Conservation (phyloP, 768 basidiomycete species). For the Leucogyrophana mollusca region DNA sequence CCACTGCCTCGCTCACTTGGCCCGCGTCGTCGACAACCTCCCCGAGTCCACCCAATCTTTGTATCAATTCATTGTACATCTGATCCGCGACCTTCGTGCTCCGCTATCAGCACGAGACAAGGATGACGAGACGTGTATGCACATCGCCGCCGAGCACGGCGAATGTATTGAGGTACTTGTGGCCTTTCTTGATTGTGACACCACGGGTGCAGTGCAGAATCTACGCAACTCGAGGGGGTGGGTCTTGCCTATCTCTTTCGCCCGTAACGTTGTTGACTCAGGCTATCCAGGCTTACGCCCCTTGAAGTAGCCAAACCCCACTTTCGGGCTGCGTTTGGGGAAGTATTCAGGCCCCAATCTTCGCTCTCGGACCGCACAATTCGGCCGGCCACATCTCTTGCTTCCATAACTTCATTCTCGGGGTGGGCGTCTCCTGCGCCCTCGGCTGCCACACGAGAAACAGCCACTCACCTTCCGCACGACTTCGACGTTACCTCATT, state of each 20-base stretch:
- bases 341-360: conserved; percentile 47
- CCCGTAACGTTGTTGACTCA: not conserved
- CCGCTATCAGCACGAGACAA: conserved; percentile 66
- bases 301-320: conserved; percentile 67
- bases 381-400: conserved; percentile 45
- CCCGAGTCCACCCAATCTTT: conserved; percentile 38
- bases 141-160: conserved; percentile 77
- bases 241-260: conserved; percentile 21
- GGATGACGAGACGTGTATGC: conserved; percentile 74
- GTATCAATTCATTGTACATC: conserved; percentile 62
- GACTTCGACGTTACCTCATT: conserved; percentile 46
- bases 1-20: conserved; percentile 57
- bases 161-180: conserved; percentile 60
- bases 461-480: conserved; percentile 34
- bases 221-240: conserved; percentile 73
- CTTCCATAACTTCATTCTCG: conserved; percentile 50
- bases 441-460: conserved; percentile 12
- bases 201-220: conserved; percentile 50
- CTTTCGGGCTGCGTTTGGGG: conserved; percentile 58
- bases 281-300: conserved; percentile 54
- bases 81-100: conserved; percentile 66
- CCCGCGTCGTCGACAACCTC: conserved; percentile 29
- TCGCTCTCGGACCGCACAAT: conserved; percentile 57
- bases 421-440: conserved; percentile 24
- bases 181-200: conserved; percentile 66